A percentile compares a stretch with the other conserved stretches of the same genome.
phyloP scores from a whole-genome alignment of 208 protist species.

The Leishmania gerbilli region DNA sequence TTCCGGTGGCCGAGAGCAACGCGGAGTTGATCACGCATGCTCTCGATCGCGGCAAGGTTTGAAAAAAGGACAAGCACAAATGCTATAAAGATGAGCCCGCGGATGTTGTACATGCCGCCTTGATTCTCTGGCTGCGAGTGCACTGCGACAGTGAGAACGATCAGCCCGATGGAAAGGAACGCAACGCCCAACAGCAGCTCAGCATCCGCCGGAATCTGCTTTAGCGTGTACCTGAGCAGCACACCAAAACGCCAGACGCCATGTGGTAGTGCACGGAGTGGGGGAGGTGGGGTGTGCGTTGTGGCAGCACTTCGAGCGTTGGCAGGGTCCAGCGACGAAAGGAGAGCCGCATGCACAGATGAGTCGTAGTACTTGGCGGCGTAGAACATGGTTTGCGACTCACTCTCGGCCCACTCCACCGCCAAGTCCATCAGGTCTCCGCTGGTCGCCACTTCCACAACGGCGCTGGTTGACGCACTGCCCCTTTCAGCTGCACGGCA shows the following conservation, averaged over 20 bases:
- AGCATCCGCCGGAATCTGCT: constrained; percentile 26
- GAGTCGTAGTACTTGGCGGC: constrained; percentile 67
- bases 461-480: not conserved
- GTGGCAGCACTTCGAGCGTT: not conserved
- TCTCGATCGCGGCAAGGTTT: constrained; percentile 42
- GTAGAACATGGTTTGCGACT: constrained; percentile 55
- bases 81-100: constrained; percentile 61
- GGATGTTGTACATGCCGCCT: constrained; percentile 72
- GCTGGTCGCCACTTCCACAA: constrained; percentile 28
- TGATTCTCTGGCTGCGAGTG: constrained; percentile 45
- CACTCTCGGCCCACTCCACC: constrained; percentile 57
- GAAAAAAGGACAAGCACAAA: constrained; percentile 54
- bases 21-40: constrained; percentile 35
- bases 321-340: constrained; percentile 16
- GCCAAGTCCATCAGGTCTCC: constrained; percentile 53
- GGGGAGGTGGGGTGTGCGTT: not conserved
- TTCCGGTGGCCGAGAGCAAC: constrained; percentile 53
- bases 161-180: constrained; percentile 34
- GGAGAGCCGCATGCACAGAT: constrained; percentile 21
- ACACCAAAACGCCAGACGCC: constrained; percentile 41
- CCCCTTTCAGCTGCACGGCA: not conserved
- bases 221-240: constrained; percentile 43
- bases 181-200: constrained; percentile 26
- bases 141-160: constrained; percentile 37
- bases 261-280: constrained; percentile 11